phyloP scores from a whole-genome alignment of 1,284 basidiomycete species.

The Fomitopsis pinicola region DNA sequence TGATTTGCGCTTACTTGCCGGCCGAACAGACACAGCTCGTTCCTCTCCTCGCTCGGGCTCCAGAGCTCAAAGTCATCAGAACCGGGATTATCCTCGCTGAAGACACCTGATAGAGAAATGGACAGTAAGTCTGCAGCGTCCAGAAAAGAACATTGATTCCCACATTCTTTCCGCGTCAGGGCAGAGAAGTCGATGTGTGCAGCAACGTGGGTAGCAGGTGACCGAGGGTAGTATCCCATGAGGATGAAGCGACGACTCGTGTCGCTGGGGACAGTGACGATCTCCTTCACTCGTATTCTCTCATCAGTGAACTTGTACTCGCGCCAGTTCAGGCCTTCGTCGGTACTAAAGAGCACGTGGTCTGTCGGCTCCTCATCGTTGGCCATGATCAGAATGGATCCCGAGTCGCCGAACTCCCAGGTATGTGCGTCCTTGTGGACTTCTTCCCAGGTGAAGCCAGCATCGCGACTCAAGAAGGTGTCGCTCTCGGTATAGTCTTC shows the following conservation, averaged over 20 bases:
- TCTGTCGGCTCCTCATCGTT: slow-evolving; percentile 95
- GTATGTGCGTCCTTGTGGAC: slow-evolving; percentile 97
- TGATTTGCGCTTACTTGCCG: slow-evolving; percentile 52
- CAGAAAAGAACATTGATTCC: slow-evolving; percentile 24
- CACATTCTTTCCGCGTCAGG: slow-evolving; percentile 74
- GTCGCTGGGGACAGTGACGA: slow-evolving; percentile 89
- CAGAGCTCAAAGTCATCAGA: slow-evolving; percentile 93
- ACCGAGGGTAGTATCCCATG: slow-evolving; percentile 60
- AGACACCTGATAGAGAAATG: slow-evolving; percentile 45
- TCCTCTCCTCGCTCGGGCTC: slow-evolving; percentile 84
- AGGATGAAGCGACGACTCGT: slow-evolving; percentile 90
- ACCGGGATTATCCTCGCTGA: slow-evolving; percentile 66
- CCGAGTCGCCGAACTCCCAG: slow-evolving; percentile 98
- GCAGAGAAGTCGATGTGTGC: slow-evolving; percentile 90
- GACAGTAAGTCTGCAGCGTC: slow-evolving; percentile 10
- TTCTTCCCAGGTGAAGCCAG: slow-evolving; percentile 97
- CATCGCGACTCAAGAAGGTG: slow-evolving; percentile 95
- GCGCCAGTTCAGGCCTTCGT: slow-evolving; percentile 87
- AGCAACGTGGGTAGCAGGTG: slow-evolving; percentile 52
- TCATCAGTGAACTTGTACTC: slow-evolving; percentile 82
- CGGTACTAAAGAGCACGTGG: slow-evolving; percentile 82
- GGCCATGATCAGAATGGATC: slow-evolving; percentile 88
- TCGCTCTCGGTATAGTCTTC: slow-evolving; percentile 85
- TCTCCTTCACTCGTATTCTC: slow-evolving; percentile 69
- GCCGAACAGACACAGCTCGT: slow-evolving; percentile 82